phyloP scores from a whole-genome alignment of 768 basidiomycete genomes.

The Boletus sensibilis region DNA sequence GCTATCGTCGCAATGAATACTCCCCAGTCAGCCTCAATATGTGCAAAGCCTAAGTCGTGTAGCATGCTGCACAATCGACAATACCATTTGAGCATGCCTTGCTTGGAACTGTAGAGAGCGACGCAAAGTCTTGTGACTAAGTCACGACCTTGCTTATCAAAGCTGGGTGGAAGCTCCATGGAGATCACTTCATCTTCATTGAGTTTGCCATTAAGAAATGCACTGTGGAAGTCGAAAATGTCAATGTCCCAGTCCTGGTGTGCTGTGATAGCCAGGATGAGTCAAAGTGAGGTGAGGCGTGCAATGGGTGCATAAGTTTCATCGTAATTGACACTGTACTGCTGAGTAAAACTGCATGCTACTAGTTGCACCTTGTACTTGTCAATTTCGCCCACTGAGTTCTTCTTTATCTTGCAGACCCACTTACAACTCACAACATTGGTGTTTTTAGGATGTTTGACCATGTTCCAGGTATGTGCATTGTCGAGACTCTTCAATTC shows the following conservation, averaged over 20 bases:
- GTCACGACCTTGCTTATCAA: not conserved
- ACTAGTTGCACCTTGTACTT: not conserved
- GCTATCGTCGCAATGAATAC: fast-evolving
- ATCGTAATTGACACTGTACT: not conserved
- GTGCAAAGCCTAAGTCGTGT: fast-evolving
- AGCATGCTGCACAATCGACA: not conserved
- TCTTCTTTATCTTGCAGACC: not conserved
- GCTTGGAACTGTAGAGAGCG: not conserved
- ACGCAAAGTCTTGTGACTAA: not conserved
- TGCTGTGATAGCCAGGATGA: not conserved
- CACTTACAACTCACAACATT: slow-evolving; percentile 31
- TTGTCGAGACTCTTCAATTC: not conserved
- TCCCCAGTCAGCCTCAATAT: not conserved
- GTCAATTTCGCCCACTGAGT: not conserved
- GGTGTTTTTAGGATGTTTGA: slow-evolving; percentile 23
- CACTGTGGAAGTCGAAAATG: slow-evolving; percentile 10
- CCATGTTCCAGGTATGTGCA: slow-evolving; percentile 35
- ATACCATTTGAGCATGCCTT: slow-evolving; percentile 4
- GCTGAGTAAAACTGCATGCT: not conserved
- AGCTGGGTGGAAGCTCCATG: slow-evolving; percentile 7
- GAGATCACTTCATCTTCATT: slow-evolving; percentile 4
- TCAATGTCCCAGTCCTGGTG: slow-evolving; percentile 9
- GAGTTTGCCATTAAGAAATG: slow-evolving; percentile 9
- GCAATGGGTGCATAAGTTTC: not conserved
- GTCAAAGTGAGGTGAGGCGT: not conserved